These are phyloP conservation scores for Chlorella sorokiniana DNA, from an alignment of 139 green algal genomes.

Conservation along the genomic window DNA sequence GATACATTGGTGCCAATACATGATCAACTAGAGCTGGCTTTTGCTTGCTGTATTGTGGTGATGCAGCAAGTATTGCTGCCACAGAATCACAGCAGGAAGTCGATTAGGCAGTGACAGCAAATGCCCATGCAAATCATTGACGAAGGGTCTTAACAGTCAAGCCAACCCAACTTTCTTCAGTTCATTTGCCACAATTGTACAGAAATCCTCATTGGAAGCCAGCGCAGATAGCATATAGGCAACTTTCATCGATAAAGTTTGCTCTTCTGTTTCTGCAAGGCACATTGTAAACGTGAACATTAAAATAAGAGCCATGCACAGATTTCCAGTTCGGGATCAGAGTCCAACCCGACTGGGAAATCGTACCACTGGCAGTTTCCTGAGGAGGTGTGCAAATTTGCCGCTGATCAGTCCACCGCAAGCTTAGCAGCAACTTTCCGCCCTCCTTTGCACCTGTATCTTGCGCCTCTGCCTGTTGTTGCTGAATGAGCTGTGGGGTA, in stretches of 20 bases:
- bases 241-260: conserved; percentile 13
- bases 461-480: not conserved
- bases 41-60: too few relatives aligned
- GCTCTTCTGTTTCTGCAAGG: conserved; percentile 14
- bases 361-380: not conserved
- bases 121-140: too few relatives aligned
- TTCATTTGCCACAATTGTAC: conserved; percentile 27
- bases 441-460: not conserved
- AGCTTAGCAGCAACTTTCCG: conserved; percentile 9
- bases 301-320: not conserved
- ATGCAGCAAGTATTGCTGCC: too few relatives aligned
- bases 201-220: conserved; percentile 41
- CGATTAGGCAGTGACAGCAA: too few relatives aligned
- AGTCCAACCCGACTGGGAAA: not conserved
- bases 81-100: too few relatives aligned
- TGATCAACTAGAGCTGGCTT: too few relatives aligned
- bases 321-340: not conserved
- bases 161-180: conserved; percentile 28
- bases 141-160: too few relatives aligned
- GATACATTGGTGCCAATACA: too few relatives aligned
- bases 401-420: not conserved
- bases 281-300: not conserved
- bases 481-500: conserved; percentile 53
- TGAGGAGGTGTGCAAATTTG: too few relatives aligned
- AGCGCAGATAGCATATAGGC: conserved; percentile 30